Evolutionary conservation across 306 rosid species (phyloP), one percentile per base, ranked within the genome.

Genomic region (Rosa lucieae): DNA sequence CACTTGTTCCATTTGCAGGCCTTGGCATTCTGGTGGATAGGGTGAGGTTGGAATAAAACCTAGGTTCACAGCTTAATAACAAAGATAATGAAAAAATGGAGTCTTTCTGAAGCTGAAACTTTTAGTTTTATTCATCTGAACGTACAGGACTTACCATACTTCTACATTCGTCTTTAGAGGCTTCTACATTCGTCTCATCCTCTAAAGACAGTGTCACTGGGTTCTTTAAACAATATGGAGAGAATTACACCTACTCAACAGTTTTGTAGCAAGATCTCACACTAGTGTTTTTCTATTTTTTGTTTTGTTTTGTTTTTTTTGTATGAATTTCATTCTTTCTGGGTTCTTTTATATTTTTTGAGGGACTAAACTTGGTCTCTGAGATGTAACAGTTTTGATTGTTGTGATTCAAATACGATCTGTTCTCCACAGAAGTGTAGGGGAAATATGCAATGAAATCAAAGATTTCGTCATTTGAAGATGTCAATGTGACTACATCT

Each of bases 361-460:
- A 43, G 48, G 13, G 51, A 58, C 74, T 20, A 58, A 78, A 78
- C 70, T 69, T 75, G 61, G 77, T 79, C 73, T 68, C 74, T 85
- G 83, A 78, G 73, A 83, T 82, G 81, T 82, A 56, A 82, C 73
- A 68, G 63, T 66, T 65, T 65, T 77, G 52, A 11, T 68, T 40
- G 8, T 68, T 68, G 47, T 39, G 71, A 66, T 66, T 66, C 5
- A 37, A 8, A 37, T 37, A 58, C 44, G 46, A 66, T 17, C 11
- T 37, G 23, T 37, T 66, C 47, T 39, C 47, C 5, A 66, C 47
- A 37, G 18, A 66, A 37, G 47, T 6, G 47, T 7, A 3, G 12
- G 26, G 26, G 47, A 66, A 65, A 35, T 66, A 8, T 8, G 70
- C 70, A 66, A 37, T 66, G 70, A 17, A 37, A 66, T 66, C 7